Percentiles rank a stretch among this genome's conserved stretches.
Conservation (phyloP, 352 stramenopile genomes). For the Pythium utonaiense region DNA sequence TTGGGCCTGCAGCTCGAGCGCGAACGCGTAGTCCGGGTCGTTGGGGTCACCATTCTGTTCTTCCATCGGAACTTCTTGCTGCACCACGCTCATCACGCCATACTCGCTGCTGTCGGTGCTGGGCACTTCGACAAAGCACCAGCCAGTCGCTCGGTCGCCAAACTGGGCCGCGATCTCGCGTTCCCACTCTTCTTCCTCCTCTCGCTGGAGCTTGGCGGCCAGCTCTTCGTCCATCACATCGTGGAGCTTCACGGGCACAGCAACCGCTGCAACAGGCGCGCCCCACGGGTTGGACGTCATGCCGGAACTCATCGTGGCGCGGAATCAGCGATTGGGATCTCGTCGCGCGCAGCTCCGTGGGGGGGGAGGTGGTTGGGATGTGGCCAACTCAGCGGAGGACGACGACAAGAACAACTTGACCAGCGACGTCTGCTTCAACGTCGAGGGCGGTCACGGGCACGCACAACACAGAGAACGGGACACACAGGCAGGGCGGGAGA, state of each 20-base stretch:
- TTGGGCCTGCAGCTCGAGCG: slow-evolving; percentile 64
- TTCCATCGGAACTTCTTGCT: slow-evolving; percentile 60
- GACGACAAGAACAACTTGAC: neutral
- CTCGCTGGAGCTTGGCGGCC: slow-evolving; percentile 59
- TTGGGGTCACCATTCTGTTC: slow-evolving; percentile 28
- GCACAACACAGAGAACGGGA: slow-evolving; percentile 17
- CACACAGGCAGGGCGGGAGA: slow-evolving; percentile 7
- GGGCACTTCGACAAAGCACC: slow-evolving; percentile 77
- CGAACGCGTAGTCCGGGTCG: slow-evolving; percentile 73
- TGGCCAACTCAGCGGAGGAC: neutral
- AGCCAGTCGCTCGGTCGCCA: slow-evolving; percentile 44
- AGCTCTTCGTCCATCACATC: slow-evolving; percentile 75
- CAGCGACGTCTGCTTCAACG: slow-evolving; percentile 15
- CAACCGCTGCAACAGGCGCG: slow-evolving; percentile 18
- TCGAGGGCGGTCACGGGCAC: slow-evolving; percentile 12
- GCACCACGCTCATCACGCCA: slow-evolving; percentile 70
- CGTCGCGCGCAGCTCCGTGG: neutral
- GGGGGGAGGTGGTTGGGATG: too few relatives aligned
- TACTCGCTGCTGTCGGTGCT: slow-evolving; percentile 36
- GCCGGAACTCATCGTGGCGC: neutral
- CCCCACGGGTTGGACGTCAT: slow-evolving; percentile 34
- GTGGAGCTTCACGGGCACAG: slow-evolving; percentile 42
- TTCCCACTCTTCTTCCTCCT: slow-evolving; percentile 69
- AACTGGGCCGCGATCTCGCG: slow-evolving; percentile 61
- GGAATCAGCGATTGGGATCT: neutral